phyloP scores from a whole-genome alignment of 164 flowering plant genomes.

The Liriodendron chinense region DNA sequence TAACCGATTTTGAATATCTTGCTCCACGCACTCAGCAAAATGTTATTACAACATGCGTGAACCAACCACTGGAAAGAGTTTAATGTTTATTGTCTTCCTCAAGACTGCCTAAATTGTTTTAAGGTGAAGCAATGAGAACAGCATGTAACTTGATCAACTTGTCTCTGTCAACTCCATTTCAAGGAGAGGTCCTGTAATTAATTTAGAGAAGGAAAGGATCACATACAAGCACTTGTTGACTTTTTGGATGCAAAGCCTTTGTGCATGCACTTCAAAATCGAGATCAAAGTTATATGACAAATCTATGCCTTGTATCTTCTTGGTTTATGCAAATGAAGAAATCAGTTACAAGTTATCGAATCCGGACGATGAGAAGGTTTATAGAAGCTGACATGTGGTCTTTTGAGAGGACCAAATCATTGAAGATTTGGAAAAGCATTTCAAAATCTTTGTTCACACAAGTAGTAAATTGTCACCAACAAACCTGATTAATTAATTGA shows the following conservation, averaged over 20 bases:
- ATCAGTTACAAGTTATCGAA: neutral
- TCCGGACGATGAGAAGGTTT: neutral
- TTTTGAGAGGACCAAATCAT: too few species aligned
- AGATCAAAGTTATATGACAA: neutral
- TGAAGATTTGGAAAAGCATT: too few species aligned
- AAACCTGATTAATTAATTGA: too few species aligned
- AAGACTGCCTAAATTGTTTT: neutral
- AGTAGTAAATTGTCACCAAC: too few species aligned
- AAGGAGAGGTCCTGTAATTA: neutral
- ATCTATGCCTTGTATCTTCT: neutral
- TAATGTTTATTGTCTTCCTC: neutral
- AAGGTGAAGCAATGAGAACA: neutral
- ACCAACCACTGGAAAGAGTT: neutral
- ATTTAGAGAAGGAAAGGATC: neutral
- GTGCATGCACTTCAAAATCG: neutral
- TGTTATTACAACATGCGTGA: neutral
- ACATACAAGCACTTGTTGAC: neutral
- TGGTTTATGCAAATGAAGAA: neutral
- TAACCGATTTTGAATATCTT: too few species aligned
- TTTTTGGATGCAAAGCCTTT: neutral
- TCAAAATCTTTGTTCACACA: too few species aligned
- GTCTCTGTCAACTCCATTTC: neutral
- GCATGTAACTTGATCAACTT: slow-evolving; percentile 1
- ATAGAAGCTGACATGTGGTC: neutral
- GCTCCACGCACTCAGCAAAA: neutral